phyloP scores from a whole-genome alignment of 306 rosid genomes.

The Boehmeria nivea region DNA sequence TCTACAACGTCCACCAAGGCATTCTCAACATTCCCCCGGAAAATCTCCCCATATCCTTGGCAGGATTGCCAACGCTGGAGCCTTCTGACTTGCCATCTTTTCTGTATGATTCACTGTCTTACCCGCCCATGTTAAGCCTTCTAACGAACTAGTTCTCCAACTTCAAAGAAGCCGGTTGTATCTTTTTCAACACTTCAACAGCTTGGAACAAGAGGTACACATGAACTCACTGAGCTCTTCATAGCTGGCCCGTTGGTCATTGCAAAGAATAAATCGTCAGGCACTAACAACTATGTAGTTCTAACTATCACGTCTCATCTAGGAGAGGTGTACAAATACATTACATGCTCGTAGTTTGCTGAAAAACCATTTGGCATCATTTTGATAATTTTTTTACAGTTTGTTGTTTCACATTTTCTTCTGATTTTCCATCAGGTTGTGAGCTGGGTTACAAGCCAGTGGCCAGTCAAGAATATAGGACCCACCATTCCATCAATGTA shows the following conservation, averaged over 20 bases:
- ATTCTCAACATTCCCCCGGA: background rate
- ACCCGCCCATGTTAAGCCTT: background rate
- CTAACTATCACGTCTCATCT: too few relatives aligned
- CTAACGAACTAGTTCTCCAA: conserved; percentile 9
- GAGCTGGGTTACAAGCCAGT: conserved; percentile 10
- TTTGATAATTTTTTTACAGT: background rate
- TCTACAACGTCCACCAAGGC: background rate
- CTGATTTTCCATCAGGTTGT: conserved; percentile 1
- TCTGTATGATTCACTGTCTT: background rate
- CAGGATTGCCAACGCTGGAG: conserved; percentile 14
- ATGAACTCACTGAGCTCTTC: too few relatives aligned
- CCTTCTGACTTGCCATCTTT: conserved; percentile 21
- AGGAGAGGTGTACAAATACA: too few relatives aligned
- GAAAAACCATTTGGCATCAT: too few relatives aligned
- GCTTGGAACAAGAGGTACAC: conserved; percentile 23
- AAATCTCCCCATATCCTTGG: background rate
- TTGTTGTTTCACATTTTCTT: background rate
- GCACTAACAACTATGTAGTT: too few relatives aligned
- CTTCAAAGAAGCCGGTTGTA: conserved; percentile 14
- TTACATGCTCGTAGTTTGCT: too few relatives aligned
- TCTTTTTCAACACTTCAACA: conserved; percentile 20
- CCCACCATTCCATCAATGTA: conserved; percentile 26
- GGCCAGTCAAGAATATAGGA: conserved; percentile 23
- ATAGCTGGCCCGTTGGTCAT: too few relatives aligned
- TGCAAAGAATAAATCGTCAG: too few relatives aligned